Evolutionary conservation across 2,329 filamentous ascomycete species (phyloP), one percentile per base, ranked within the genome.

Genomic region (Hawksworthiomyces lignivorus): DNA sequence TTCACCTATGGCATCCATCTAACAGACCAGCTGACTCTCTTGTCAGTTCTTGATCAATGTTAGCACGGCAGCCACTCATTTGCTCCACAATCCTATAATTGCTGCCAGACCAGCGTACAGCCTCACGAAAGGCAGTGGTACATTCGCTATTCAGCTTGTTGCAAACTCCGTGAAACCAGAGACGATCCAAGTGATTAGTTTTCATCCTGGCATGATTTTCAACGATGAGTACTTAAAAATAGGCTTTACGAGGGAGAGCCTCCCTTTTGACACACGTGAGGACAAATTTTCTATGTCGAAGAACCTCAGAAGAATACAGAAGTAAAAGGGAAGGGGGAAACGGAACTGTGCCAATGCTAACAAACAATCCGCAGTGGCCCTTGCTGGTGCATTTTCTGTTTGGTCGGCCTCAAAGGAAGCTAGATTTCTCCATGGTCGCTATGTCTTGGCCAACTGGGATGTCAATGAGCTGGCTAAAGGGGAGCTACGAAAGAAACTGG

Each of bases 401-500:
- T 69, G 65, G 67, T 51, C 59, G 2, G 58, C 64, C 2, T 58
- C 54, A 7, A 43, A 52, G 0, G 60, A 67, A 44, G 64, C 66
- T 3, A 44, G 41, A 7, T 66, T 67, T 39, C 46, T 69, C 19
- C 62, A 62, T 33, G 60, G 61, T 5, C 63, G 62, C 21, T 62
- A 62, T 27, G 53, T 64, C 4, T 63, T 59, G 56, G 54, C 59
- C 7, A 56, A 57, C n/a, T 69, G 66, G 65, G 66, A 69, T 48
- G 56, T 66, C 2, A 54, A 62, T 17, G 62, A 67, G 47, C 40
- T 67, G n/a, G 47, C 36, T n/a, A 39, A 27, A 5, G 50, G 50
- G 2, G 35, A 40, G 1, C n/a, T n/a, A n/a, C n/a, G n/a, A n/a
- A n/a, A n/a, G n/a, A n/a, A n/a, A n/a, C n/a, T n/a, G n/a, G n/a